Evolutionary conservation across 2,329 filamentous ascomycete genomes (phyloP), one percentile per base, ranked within the genome.

Genomic region (Fusarium staphyleae): DNA sequence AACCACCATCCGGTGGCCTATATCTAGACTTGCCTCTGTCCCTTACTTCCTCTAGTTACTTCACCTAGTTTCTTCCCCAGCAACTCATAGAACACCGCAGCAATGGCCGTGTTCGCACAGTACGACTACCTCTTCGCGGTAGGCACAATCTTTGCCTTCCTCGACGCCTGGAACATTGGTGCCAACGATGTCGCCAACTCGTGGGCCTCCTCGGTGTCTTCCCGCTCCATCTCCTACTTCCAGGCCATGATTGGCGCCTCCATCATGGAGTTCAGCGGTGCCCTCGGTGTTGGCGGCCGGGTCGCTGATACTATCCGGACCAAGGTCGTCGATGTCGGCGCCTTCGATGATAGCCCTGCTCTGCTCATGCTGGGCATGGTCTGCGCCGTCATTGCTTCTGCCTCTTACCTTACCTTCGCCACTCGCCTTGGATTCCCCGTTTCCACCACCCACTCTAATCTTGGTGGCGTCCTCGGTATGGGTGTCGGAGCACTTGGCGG

Each of bases 141-240:
- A 47, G 84, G 82, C 72, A 84, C 82, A 47, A 79, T 87, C 53
- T 88, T 88, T 70, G 83, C 85, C 54, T 83, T 85, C 67, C 80
- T 88, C 33, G 85, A 87, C 69, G 84, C 84, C 46, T 88, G 82
- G 81, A 87, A 87, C 67, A 87, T 86, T 60, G 84, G 83, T 77
- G 70, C 54, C 57, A 68, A 86, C 74, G 88, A 90, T 87, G 87
- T 90, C 54, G 87, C 88, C 72, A 91, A 90, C 77, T 83, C 87
- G 2, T 91, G 86, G 84, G 87, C 87, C n/a, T 89, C 86, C 28
- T 87, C 84, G 60, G 88, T 90, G 52, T 88, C 86, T 2, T 89
- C 87, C 3, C 78, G 87, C 32, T 89, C 87, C 52, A 72, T 88
- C 34, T 80, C 81, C 14, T 82, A 86, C 69, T 56, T 81, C 46